phyloP scores from a whole-genome alignment of 805 yeast species.

The Pichia californica region DNA sequence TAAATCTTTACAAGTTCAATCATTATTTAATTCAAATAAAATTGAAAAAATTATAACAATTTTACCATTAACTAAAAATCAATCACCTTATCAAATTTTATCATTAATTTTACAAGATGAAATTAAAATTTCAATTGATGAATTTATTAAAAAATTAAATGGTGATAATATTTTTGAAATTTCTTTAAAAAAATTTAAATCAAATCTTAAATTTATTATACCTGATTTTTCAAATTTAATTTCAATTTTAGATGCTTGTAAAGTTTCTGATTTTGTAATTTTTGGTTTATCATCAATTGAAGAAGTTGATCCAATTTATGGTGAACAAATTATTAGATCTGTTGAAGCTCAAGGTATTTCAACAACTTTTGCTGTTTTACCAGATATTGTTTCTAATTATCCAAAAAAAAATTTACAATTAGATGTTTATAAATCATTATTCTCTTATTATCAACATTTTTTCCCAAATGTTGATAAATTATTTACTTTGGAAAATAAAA shows the following conservation, averaged over 20 bases:
- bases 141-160: constrained; percentile 26
- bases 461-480: constrained; percentile 78
- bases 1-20: constrained; percentile 51
- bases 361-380: constrained; percentile 68
- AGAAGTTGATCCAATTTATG: constrained; percentile 73
- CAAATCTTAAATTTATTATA: constrained; percentile 64
- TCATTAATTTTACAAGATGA: constrained; percentile 37
- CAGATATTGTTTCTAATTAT: constrained; percentile 61
- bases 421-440: constrained; percentile 59
- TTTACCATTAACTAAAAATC: constrained; percentile 70
- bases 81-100: constrained; percentile 51
- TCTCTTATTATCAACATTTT: constrained; percentile 64
- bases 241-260: constrained; percentile 76
- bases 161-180: constrained; percentile 48
- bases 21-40: constrained; percentile 59
- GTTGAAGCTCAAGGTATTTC: constrained; percentile 90
- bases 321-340: constrained; percentile 87
- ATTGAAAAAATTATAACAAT: constrained; percentile 81
- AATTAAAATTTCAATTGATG: constrained; percentile 25
- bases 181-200: constrained; percentile 59
- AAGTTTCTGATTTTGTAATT: constrained; percentile 81
- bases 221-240: constrained; percentile 65
- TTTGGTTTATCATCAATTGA: constrained; percentile 83
- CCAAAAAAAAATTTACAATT: constrained; percentile 71
- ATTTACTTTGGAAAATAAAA: constrained; percentile 56